These are phyloP conservation scores for Elongisporangium anandrum DNA, from an alignment of 352 stramenopile genomes.

Conservation along the genomic window DNA sequence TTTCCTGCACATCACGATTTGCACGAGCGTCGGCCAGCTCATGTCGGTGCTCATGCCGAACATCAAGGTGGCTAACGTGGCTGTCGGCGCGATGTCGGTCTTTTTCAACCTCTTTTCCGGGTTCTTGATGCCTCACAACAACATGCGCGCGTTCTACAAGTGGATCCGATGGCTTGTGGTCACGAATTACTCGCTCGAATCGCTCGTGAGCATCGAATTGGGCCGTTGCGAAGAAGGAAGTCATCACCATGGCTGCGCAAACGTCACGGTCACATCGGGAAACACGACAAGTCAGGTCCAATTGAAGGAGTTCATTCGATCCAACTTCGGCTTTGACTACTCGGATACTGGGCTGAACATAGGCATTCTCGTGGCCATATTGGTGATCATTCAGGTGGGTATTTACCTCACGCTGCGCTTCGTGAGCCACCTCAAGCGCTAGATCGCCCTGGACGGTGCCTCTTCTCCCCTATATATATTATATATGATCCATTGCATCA, in stretches of 20 bases:
- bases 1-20: conserved; percentile 35
- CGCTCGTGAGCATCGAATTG: conserved; percentile 19
- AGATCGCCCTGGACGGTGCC: conserved; percentile 7
- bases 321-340: conserved; percentile 23
- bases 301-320: conserved; percentile 10
- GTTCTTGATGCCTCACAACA: conserved; percentile 26
- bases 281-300: not conserved
- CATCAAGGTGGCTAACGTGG: conserved; percentile 47
- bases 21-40: conserved; percentile 32
- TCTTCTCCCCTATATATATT: not conserved
- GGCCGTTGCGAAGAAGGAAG: conserved; percentile 1
- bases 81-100: conserved; percentile 33
- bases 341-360: conserved; percentile 17
- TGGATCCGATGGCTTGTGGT: conserved; percentile 36
- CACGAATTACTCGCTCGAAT: conserved; percentile 30
- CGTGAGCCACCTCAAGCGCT: conserved; percentile 50
- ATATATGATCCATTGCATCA: not conserved
- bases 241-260: conserved; percentile 26
- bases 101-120: conserved; percentile 49
- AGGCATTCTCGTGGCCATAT: conserved; percentile 20
- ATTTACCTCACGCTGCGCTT: conserved; percentile 48
- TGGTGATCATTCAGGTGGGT: conserved; percentile 20
- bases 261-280: conserved; percentile 12
- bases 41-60: conserved; percentile 48
- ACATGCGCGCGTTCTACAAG: conserved; percentile 34